phyloP scores from a whole-genome alignment of 2,329 filamentous ascomycete species.

The Conoideocrella luteorostrata region DNA sequence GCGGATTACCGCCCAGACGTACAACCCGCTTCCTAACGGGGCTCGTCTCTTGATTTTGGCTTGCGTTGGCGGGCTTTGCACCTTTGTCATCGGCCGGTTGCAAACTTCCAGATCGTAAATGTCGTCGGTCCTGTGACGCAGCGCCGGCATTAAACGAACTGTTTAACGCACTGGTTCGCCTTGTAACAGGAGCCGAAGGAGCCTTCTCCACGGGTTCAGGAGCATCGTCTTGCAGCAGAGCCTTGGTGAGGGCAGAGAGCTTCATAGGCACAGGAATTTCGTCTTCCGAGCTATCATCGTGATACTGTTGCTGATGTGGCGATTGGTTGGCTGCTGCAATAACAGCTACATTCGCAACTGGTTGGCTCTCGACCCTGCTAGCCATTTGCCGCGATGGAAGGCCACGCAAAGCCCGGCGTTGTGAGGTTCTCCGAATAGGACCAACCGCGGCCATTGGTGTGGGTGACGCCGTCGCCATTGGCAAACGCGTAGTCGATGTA shows the following conservation, averaged over 20 bases:
- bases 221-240: constrained; percentile 62
- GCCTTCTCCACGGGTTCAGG: constrained; percentile 36
- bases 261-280: constrained; percentile 89
- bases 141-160: constrained; percentile 33
- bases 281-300: constrained; percentile 86
- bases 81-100: constrained; percentile 27
- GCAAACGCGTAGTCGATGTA: constrained; percentile 13
- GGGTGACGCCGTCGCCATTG: constrained; percentile 48
- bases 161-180: constrained; percentile 42
- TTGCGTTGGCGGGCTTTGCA: constrained; percentile 6
- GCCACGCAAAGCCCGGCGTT: constrained; percentile 49
- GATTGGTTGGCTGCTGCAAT: constrained; percentile 26
- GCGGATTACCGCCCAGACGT: constrained; percentile 46
- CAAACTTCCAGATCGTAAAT: constrained; percentile 41
- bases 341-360: constrained; percentile 22
- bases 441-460: constrained; percentile 48
- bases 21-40: constrained; percentile 52
- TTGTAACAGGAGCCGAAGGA: constrained; percentile 40
- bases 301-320: constrained; percentile 38
- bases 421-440: constrained; percentile 46
- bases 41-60: constrained; percentile 40
- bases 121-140: constrained; percentile 35
- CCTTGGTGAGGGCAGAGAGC: constrained; percentile 87
- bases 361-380: constrained; percentile 40
- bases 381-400: constrained; percentile 40